Base-by-base conservation (phyloP, 78 protist genomes). In the Dictyostelium intermedium region DNA sequence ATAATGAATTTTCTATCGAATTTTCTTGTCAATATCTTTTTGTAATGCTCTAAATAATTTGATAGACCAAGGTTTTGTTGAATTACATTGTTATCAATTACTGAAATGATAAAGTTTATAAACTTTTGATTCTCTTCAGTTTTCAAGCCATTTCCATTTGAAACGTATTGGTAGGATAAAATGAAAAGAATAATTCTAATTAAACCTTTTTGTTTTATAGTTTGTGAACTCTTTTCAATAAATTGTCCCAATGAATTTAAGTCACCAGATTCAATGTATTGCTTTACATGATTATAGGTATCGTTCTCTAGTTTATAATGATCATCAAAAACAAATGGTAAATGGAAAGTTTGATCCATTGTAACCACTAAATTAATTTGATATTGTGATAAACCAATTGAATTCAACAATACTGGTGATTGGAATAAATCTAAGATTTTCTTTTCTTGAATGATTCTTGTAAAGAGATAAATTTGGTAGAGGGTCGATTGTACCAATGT, bases 301-400 rank as follows among this genome's bases (percentile, higher is more conserved):
- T 66, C 79, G 5, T 66, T 39, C 10, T 77, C 83, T 18, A 72
- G 69, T 3, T 37, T 25, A 43, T 74, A 47, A 41, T 76, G 9
- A 20, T 66, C 41, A 34, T 85, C 91, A 18, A 30, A 27, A 27
- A 85, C 53, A 34, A 73, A 85, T 45, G 91, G 79, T 30, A 85
- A 47, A 34, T 72, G 39, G 13, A 85, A 16, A 2, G 83, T 39
- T 20, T 76, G 53, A 23, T 85, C 91, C 4, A 32, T 20, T 1
- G 79, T 11, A 30, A 53, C 30, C 11, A 73, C 4, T 3, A 23
- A 3, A 5, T 73, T 85, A 41, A 66, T 56, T 43, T 34, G 27
- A 43, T 63, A 60, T 13, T 43, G 61, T 30, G 30, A 10, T 61
- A 85, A 7, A 30, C 74, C 61, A 20, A 85, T 27, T 34, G 45